These are phyloP conservation scores for Postia placenta DNA, from an alignment of 768 basidiomycete species.

Conservation along the genomic window DNA sequence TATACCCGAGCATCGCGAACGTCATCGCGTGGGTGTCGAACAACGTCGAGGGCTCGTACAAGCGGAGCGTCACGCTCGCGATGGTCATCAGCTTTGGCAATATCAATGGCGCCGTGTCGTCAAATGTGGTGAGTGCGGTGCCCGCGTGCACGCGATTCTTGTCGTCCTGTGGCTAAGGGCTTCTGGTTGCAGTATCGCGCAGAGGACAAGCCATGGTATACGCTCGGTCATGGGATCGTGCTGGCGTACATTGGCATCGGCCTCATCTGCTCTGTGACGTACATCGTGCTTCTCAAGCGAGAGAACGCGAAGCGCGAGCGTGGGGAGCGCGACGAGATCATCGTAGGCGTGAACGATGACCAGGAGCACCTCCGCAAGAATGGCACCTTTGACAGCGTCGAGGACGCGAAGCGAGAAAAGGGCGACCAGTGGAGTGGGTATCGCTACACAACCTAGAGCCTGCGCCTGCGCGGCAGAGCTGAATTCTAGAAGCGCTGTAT, in stretches of 20 bases:
- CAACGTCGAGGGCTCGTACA: constrained; percentile 72
- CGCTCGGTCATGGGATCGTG: constrained; percentile 55
- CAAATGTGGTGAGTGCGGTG: constrained; percentile 65
- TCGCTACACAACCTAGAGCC: constrained; percentile 47
- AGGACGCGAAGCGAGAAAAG: constrained; percentile 62
- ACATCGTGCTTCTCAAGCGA: constrained; percentile 37
- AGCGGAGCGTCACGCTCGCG: constrained; percentile 63
- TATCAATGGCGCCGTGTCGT: constrained; percentile 70
- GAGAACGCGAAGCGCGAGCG: constrained; percentile 65
- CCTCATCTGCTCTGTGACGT: constrained; percentile 38
- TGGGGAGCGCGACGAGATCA: constrained; percentile 65
- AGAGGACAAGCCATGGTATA: constrained; percentile 63
- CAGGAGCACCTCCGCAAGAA: constrained; percentile 39
- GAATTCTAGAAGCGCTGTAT: too few species aligned
- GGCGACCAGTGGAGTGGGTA: constrained; percentile 77
- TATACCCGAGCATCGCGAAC: constrained; percentile 67
- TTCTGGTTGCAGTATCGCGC: constrained; percentile 56
- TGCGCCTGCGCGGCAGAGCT: background rate
- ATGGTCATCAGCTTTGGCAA: constrained; percentile 70
- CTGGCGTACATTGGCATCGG: constrained; percentile 69
- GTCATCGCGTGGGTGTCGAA: constrained; percentile 53
- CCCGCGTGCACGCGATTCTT: background rate
- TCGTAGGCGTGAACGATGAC: constrained; percentile 40
- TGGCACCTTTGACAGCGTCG: constrained; percentile 50
- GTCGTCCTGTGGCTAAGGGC: too few species aligned